Percentiles rank a stretch among this genome's conserved stretches.
Conservation (phyloP, 495 filamentous ascomycete species). For the Xanthoparmelia taractica region DNA sequence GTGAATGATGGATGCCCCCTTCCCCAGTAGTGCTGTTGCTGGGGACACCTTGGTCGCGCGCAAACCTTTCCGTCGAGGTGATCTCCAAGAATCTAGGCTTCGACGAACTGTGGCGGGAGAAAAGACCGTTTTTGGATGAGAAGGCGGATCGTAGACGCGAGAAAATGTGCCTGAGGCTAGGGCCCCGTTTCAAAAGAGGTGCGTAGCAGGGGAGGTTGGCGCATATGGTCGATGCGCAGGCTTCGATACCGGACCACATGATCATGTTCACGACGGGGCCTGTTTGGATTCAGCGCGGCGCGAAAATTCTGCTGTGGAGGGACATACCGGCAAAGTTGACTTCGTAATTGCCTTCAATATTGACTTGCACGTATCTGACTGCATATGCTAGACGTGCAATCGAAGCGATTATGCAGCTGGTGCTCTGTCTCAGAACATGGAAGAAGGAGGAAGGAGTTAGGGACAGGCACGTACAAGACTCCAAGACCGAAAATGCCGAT, state of each 20-base stretch:
- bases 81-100: not conserved
- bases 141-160: not conserved
- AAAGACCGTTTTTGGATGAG: not conserved
- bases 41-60: not conserved
- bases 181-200: conserved; percentile 1
- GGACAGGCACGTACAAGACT: conserved; percentile 11
- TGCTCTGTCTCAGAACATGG: not conserved
- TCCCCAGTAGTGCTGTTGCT: not conserved
- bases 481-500: conserved; percentile 19
- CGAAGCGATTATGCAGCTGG: conserved; percentile 16
- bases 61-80: not conserved
- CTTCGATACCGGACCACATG: conserved; percentile 24
- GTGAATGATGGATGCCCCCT: not conserved
- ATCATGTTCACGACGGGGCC: conserved; percentile 16
- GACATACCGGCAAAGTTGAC: not conserved
- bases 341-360: not conserved
- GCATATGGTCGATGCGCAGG: conserved; percentile 20
- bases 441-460: not conserved
- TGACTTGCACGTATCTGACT: conserved; percentile 12
- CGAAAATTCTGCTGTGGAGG: not conserved
- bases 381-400: conserved; percentile 19
- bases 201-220: conserved; percentile 18
- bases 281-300: not conserved
- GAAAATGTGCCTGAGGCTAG: not conserved
- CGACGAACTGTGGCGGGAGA: not conserved